phyloP scores from a whole-genome alignment of 495 filamentous ascomycete species.

The Cercophora sp. region DNA sequence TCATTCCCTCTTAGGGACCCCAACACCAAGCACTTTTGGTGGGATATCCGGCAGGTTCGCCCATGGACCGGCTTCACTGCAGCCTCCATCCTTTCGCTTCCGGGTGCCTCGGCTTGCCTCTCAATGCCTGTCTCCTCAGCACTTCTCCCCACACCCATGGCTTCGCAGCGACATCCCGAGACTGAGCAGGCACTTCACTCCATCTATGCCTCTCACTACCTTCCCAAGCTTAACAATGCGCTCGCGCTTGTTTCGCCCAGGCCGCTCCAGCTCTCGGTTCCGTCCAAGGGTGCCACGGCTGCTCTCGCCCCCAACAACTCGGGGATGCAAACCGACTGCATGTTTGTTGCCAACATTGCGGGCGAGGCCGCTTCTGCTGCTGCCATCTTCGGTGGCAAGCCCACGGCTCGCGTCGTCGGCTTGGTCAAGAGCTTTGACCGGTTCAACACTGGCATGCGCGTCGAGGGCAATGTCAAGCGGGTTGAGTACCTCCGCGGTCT shows the following conservation, averaged over 20 bases:
- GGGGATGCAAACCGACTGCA: conserved; percentile 66
- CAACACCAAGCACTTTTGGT: conserved; percentile 82
- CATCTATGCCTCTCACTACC: conserved; percentile 66
- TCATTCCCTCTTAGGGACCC: conserved; percentile 66
- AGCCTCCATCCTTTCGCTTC: conserved; percentile 66
- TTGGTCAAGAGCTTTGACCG: conserved; percentile 84
- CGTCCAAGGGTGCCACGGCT: conserved; percentile 44
- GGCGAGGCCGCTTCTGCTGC: conserved; percentile 44
- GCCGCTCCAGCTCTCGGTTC: conserved; percentile 56
- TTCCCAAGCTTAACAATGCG: conserved; percentile 74
- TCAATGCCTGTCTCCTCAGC: conserved; percentile 60
- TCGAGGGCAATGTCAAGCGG: conserved; percentile 70
- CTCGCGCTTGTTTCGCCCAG: conserved; percentile 62
- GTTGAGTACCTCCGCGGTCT: conserved; percentile 83
- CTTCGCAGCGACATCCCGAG: conserved; percentile 60
- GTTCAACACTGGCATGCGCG: conserved; percentile 92
- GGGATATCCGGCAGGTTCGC: conserved; percentile 84
- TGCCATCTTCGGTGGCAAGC: conserved; percentile 64
- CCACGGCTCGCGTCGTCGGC: conserved; percentile 76
- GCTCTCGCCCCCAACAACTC: conserved; percentile 52
- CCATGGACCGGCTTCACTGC: conserved; percentile 76
- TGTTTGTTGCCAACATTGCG: conserved; percentile 60
- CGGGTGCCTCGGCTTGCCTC: conserved; percentile 68
- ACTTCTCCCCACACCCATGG: conserved; percentile 57
- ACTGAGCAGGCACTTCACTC: conserved; percentile 67